Evolutionary conservation across 2,329 filamentous ascomycete genomes (phyloP), one percentile per base, ranked within the genome.

Genomic region (Scedosporium boydii): DNA sequence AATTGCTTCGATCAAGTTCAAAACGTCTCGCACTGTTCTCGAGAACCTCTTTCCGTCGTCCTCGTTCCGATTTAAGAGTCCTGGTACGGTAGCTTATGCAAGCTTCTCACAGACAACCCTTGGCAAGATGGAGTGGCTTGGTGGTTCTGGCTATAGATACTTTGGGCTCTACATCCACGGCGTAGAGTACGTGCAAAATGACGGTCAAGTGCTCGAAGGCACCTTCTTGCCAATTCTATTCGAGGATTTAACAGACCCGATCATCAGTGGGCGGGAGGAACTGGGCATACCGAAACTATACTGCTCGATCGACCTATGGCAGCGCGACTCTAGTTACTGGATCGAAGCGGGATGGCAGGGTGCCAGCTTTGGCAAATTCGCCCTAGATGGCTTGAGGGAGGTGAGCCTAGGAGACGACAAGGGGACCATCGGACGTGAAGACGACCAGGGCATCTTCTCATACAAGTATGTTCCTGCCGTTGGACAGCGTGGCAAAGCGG

Each of bases 161-260:
- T 71, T 83, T n/a, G 84, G 82, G 0, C 74, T 87, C 1, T 86
- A 84, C 66, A 78, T 87, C 27, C 84, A 87, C 66, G 84, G 82
- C 1, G 80, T 87, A 6, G 70, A 83, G 65, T 85, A 84, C 66
- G 75, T 70, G 0, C 79, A 78, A 64, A 70, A 74, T 71, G 81
- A 69, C 64, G 81, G 82, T 2, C 70, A 72, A 0, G 70, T 75
- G 0, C 67, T 83, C 4, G 70, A 70, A 14, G 84, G 82, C 4
- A 79, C 80, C 0, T 86, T 80, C 63, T 69, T 86, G 59, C 78
- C 82, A 0, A 72, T 86, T 1, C 71, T 86, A 0, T 85, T 87
- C 67, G 84, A 87, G 68, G 79, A 73, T 63, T 70, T 82, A 6
- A 73, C 82, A 0, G 84, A 87, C 66, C 80, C 84, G 0, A 85